Evolutionary conservation across 768 basidiomycete species (phyloP), one percentile per base, ranked within the genome.

Genomic region (Pholiota molesta): DNA sequence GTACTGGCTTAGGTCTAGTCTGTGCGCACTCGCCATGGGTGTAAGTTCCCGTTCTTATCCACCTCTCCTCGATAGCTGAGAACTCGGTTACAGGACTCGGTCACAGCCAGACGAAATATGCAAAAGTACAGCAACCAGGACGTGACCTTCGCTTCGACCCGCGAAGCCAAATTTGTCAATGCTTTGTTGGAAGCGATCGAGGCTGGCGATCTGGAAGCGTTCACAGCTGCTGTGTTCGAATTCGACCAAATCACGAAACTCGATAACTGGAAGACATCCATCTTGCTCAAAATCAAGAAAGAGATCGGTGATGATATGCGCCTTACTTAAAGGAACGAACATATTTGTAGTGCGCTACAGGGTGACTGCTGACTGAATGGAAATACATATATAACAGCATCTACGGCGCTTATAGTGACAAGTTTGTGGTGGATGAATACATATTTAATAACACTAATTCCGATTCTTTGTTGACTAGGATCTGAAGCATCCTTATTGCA

Each of bases 241-340:
- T 99, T 86, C 72, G 95, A 99, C 74, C 89, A 95, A 71, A 86
- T 98, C 63, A 91, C 87, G 40, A 95, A 93, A 77, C 77, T 99
- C 71, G 97, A 99, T 73, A 91, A 91, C 74, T 97, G 95, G 95
- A 99, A 98, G 84, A 99, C 96, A 51, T 81, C 74, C 29, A 89
- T 99, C 55, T 74, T 99, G 71, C 79, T 99, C 70, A 92, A 90
- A 79, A 89, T 98, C 75, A 99, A 99, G 84, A 86, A 85, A 72
- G 79, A 80, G 21, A 86, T 95, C 52, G 82, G 90, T n/a, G 77
- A 77, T 2, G 79, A 81, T 65, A 71, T 67, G 17, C 71, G 68
- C 13, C 72, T 82, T 59, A 76, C 77, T 68, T 82, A 71, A 57
- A 45, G 47, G 23, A 14, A 26, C 23, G 23, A 26, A 21, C 14